These are phyloP conservation scores for Neofusicoccum parvum DNA, from an alignment of 2,329 filamentous ascomycete species.

Conservation along the genomic window DNA sequence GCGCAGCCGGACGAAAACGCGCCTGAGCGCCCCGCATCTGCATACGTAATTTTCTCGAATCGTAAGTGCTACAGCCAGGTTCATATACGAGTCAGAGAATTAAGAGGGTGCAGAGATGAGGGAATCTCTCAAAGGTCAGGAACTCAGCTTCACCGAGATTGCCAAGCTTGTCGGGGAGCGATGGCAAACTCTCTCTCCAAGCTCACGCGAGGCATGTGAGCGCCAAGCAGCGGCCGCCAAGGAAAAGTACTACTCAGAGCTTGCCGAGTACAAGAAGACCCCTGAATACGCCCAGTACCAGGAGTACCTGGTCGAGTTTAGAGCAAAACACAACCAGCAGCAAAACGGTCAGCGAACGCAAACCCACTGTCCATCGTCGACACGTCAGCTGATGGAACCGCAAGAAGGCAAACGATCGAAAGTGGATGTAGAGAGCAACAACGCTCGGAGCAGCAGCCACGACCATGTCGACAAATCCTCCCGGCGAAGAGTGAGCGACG, in stretches of 20 bases:
- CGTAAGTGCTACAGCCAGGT: constrained; percentile 54
- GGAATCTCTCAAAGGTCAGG: constrained; percentile 74
- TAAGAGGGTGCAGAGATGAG: constrained; percentile 62
- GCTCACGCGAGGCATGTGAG: constrained; percentile 73
- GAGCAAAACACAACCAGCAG: constrained; percentile 62
- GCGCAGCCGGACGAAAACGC: constrained; percentile 73
- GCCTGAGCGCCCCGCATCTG: constrained; percentile 77
- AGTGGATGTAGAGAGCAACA: constrained; percentile 42
- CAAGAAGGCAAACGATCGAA: constrained; percentile 48
- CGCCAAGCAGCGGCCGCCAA: constrained; percentile 72
- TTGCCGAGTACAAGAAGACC: constrained; percentile 78
- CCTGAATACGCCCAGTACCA: constrained; percentile 68
- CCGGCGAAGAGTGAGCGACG: constrained; percentile 33
- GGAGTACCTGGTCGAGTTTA: constrained; percentile 76
- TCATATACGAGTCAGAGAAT: not conserved
- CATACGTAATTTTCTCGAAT: constrained; percentile 85
- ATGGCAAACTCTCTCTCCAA: constrained; percentile 71
- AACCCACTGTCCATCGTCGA: not conserved
- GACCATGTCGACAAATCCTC: constrained; percentile 33
- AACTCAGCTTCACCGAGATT: constrained; percentile 79
- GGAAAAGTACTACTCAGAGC: constrained; percentile 73
- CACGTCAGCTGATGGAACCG: not conserved
- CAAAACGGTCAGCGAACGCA: constrained; percentile 35
- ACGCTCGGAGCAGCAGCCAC: constrained; percentile 35
- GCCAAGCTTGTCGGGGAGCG: constrained; percentile 80